A percentile compares a stretch with the other conserved stretches of the same genome.
Evolutionary conservation across 148 eudicot species (phyloP).

Genomic region (Rheum nobile): DNA sequence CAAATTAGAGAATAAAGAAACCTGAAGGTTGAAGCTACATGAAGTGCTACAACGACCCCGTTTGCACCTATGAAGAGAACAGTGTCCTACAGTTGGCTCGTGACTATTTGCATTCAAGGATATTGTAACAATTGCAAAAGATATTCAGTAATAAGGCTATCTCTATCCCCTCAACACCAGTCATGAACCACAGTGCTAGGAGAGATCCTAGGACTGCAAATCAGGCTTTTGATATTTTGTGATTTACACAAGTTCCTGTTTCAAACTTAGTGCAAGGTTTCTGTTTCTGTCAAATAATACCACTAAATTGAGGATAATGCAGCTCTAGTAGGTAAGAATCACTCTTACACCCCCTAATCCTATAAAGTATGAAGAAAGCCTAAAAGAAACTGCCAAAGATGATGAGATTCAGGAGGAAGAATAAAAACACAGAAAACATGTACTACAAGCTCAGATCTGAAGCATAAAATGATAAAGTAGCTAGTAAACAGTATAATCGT

Average conservation of each 20-base stretch:
- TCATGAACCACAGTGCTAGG: not conserved
- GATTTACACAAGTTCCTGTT: not conserved
- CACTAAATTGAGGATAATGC: not conserved
- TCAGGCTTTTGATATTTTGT: not conserved
- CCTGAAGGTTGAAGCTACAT: not conserved
- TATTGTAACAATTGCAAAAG: not conserved
- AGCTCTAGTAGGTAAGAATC: not conserved
- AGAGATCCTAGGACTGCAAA: not conserved
- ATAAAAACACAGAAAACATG: not conserved
- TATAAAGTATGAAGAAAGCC: not conserved
- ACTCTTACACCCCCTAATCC: not conserved
- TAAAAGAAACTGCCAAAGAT: not conserved
- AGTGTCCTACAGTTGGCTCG: not conserved
- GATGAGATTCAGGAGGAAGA: not conserved
- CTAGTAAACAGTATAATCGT: not conserved
- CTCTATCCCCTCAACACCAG: not conserved
- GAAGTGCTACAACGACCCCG: too few species aligned
- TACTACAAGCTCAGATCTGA: not conserved
- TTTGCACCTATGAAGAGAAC: not conserved
- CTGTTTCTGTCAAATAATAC: not conserved
- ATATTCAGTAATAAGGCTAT: too few species aligned
- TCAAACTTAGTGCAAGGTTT: not conserved
- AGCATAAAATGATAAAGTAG: not conserved
- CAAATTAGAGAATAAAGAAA: not conserved
- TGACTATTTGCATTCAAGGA: not conserved